Base-by-base conservation (phyloP, 257 asterid genomes). In the Plantago elongata region DNA sequence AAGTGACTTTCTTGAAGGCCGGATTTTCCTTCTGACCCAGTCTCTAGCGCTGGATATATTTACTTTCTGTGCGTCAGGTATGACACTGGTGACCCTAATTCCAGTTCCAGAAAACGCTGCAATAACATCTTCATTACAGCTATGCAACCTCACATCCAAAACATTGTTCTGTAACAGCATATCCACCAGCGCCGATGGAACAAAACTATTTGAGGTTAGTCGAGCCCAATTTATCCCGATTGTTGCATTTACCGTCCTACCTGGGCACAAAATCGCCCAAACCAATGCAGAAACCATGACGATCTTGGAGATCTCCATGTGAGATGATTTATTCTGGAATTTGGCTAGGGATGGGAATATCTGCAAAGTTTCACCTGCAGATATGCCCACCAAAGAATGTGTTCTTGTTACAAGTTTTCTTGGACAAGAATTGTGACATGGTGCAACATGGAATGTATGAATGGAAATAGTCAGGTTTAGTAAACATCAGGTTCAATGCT, bases 171-270 rank as follows among this genome's bases (percentile, higher is more conserved):
- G 83, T 11, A 77, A 29, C 15, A 77, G 6, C 59, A 77, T 13
- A 71, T 77, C 83, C 40, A 77, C 83, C 52, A 74, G 77, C 62
- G 13, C 60, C 0, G 83, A 60, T 0, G 83, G 83, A 1, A 77
- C 10, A 64, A 77, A 11, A 29, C 67, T 67, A 34, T 27, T 52
- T 4, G 38, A 10, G 70, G 83, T 1, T 5, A 13, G 18, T 15
- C 79, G 55, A 13, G 76, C 77, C 76, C 79, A 73, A 5, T 66
- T 72, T 9, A 73, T 22, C 3, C 79, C 81, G 29, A 76, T 69
- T 8, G 44, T 13, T 0, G 43, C 74, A 3, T 67, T 55, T 5
- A 62, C 57, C 1, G 13, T 5, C 2, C 9, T 14, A 7, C 49
- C 9, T 51, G 67, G 37, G 27, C 45, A 45, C 44, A 51, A 38